Base-by-base conservation (phyloP, 352 stramenopile genomes). In the Saprolegnia diclina region DNA sequence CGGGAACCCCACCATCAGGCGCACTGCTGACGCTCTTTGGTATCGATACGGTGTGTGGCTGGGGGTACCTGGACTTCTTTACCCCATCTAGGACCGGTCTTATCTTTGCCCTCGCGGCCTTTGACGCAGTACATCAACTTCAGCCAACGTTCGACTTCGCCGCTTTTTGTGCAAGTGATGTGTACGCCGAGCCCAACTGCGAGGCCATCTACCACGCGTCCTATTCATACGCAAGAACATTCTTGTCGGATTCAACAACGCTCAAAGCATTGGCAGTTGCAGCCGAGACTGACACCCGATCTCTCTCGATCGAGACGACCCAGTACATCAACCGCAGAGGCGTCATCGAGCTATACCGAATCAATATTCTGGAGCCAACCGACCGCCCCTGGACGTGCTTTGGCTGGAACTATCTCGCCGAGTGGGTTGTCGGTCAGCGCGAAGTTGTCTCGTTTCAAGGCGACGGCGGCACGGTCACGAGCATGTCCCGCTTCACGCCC, bases 361-460 rank as follows among this genome's bases (percentile, higher is more conserved):
- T 59, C 19, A 24, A 59, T 14, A 16, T 54, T 14, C 32, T 66
- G 16, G 18, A 14, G 5, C 9, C 32, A 7, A 22, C 14, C 0
- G 59, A 66, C 19, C 40, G n/a, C 14, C 3, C 24, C 16, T 66
- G 59, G 59, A 37, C 32, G 21, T 56, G 56, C 21, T 66, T 19
- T 16, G 19, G 24, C 4, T 66, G 59, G 59, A n/a, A 10, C 0
- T 29, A 56, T 55, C 1, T 66, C 18, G 9, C 62, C 45, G 19
- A 54, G 5, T 66, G 59, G 59, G 59, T 29, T 6, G 32, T 29
- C 7, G 32, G 35, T 3, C 6, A 56, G 24, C 40, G 59, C 26
- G 59, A 66, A 56, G 59, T 66, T 0, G 40, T 66, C 18, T 55
- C 59, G 9, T 66, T 66, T 66, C 11, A 24, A 29, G 59, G 59